phyloP scores from a whole-genome alignment of 495 filamentous ascomycete species.

The Penicillium dipodomyicola region DNA sequence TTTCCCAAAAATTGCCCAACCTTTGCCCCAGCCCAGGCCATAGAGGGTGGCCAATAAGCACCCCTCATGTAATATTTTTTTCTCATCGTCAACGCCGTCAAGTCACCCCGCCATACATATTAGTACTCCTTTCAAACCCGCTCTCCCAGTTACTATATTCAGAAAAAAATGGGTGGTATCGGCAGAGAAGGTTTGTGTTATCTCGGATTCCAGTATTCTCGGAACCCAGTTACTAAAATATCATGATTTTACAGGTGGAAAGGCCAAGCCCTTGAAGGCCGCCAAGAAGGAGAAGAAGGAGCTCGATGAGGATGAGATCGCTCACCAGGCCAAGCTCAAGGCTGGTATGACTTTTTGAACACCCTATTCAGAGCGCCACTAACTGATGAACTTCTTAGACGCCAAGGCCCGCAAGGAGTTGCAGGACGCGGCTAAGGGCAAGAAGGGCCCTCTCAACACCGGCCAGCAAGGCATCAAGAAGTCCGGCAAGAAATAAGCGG shows the following conservation, averaged over 20 bases:
- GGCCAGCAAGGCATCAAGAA: slow-evolving; percentile 86
- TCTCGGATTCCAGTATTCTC: not conserved
- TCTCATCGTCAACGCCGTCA: slow-evolving; percentile 16
- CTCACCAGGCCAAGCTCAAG: slow-evolving; percentile 70
- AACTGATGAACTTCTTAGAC: slow-evolving; percentile 43
- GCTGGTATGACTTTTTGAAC: slow-evolving; percentile 53
- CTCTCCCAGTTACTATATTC: slow-evolving; percentile 6
- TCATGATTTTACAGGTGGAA: slow-evolving; percentile 61
- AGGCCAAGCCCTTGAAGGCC: slow-evolving; percentile 79
- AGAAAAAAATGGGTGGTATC: slow-evolving; percentile 61
- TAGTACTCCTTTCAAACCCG: slow-evolving; percentile 14
- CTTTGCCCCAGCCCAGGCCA: not conserved
- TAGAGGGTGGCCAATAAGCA: slow-evolving; percentile 11
- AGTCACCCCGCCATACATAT: slow-evolving; percentile 10
- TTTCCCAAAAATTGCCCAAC: not conserved
- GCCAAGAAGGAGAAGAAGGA: slow-evolving; percentile 76
- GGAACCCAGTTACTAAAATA: slow-evolving; percentile 6
- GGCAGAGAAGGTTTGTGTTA: slow-evolving; percentile 59
- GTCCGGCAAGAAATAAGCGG: slow-evolving; percentile 76
- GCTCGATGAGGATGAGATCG: slow-evolving; percentile 72
- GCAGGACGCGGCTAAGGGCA: slow-evolving; percentile 59
- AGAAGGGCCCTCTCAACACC: slow-evolving; percentile 64
- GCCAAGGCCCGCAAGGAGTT: slow-evolving; percentile 76
- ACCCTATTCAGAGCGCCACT: not conserved
- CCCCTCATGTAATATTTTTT: slow-evolving; percentile 23